Conservation (phyloP, 2,329 filamentous ascomycete genomes). For the Lanzia echinophila region DNA sequence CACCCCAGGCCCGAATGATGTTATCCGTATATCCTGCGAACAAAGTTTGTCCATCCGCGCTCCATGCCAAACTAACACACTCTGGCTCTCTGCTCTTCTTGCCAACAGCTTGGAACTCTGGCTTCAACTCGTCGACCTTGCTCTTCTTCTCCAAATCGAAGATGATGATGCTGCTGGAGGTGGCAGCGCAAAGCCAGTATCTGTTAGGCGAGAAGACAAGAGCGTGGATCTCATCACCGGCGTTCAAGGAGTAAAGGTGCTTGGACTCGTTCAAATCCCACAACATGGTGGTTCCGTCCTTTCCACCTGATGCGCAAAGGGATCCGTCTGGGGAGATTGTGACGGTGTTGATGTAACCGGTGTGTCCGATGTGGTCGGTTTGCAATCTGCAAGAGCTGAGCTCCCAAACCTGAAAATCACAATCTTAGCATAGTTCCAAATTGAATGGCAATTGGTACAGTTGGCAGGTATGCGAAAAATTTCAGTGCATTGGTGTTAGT, state of each 20-base stretch:
- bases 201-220: slow-evolving; percentile 99
- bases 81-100: slow-evolving; percentile 99
- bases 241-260: slow-evolving; percentile 99
- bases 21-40: slow-evolving; percentile 99
- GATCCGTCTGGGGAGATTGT: slow-evolving; percentile 99
- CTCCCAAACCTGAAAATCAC: slow-evolving; percentile 78
- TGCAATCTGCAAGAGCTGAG: slow-evolving; percentile 98
- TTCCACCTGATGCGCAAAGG: slow-evolving; percentile 96
- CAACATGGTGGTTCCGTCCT: slow-evolving; percentile 99
- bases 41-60: slow-evolving; percentile 95
- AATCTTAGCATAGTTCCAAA: slow-evolving; percentile 16
- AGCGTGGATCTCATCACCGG: slow-evolving; percentile 99
- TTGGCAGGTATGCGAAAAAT: slow-evolving; percentile 16
- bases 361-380: slow-evolving; percentile 99
- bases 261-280: slow-evolving; percentile 99
- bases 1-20: slow-evolving; percentile 96
- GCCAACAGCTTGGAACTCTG: slow-evolving; percentile 89
- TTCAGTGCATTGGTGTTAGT: slow-evolving; percentile 89
- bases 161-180: slow-evolving; percentile 97
- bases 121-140: slow-evolving; percentile 99
- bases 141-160: slow-evolving; percentile 99
- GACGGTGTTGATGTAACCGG: slow-evolving; percentile 99
- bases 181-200: slow-evolving; percentile 99
- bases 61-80: slow-evolving; percentile 96
- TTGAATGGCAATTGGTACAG: slow-evolving; percentile 11